Percentiles rank a stretch among this genome's conserved stretches.
Conservation (phyloP, 176 grass and related monocot genomes). For the bread wheat (Triticum aestivum) region DNA sequence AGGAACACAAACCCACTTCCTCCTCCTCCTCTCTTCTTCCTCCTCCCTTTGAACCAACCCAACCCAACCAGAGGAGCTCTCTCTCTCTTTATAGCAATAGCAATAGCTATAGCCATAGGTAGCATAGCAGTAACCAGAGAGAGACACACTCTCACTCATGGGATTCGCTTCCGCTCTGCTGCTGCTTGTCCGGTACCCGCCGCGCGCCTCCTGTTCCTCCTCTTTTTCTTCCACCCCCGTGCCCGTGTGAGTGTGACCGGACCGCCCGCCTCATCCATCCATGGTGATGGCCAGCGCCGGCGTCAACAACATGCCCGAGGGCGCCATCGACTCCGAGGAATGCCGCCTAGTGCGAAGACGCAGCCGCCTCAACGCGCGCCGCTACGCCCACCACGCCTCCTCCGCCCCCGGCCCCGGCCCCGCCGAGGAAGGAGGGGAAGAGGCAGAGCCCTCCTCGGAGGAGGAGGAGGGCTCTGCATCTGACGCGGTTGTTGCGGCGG, state of each 20-base stretch:
- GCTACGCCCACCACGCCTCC: background rate
- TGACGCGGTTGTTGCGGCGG: background rate
- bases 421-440: background rate
- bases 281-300: conserved; percentile 50
- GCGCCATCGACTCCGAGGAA: conserved; percentile 24
- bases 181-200: background rate
- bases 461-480: no score
- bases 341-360: conserved; percentile 31
- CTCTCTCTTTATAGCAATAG: no score
- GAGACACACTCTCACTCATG: no score
- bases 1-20: background rate
- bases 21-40: background rate
- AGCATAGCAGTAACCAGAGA: no score
- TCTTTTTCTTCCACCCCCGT: background rate
- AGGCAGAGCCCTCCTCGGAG: no score
- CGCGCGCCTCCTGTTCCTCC: background rate
- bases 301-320: conserved; percentile 10
- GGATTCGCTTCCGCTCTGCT: background rate
- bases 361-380: background rate
- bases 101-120: no score
- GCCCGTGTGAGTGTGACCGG: no score
- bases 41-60: no score
- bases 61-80: no score
- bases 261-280: background rate
- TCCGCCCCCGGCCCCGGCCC: background rate